Evolutionary conservation across 768 basidiomycete species (phyloP).

Genomic region (Amanita brunnescens): DNA sequence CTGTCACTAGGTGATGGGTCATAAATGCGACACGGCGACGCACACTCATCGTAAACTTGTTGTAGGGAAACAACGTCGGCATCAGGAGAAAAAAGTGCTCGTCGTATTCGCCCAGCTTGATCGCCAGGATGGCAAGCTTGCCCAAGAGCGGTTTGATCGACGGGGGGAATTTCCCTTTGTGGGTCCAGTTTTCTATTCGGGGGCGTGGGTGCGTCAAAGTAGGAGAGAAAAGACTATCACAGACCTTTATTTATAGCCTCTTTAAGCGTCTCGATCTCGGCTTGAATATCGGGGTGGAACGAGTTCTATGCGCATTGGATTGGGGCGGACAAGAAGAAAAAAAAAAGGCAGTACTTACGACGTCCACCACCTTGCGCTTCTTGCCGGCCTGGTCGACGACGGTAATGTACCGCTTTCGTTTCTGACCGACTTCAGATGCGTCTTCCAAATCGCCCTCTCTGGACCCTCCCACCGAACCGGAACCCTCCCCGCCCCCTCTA

Average conservation of each 20-base stretch:
- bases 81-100: constrained; percentile 88
- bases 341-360: constrained; percentile 29
- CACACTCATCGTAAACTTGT: constrained; percentile 89
- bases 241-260: constrained; percentile 51
- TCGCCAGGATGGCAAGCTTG: constrained; percentile 68
- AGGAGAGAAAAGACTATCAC: background rate
- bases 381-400: constrained; percentile 48
- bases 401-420: constrained; percentile 45
- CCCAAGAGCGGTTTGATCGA: constrained; percentile 63
- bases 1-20: background rate
- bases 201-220: background rate
- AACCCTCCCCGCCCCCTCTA: constrained; percentile 22
- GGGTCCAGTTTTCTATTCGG: constrained; percentile 58
- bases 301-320: constrained; percentile 31
- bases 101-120: constrained; percentile 81
- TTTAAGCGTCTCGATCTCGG: constrained; percentile 51
- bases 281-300: constrained; percentile 67
- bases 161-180: constrained; percentile 87
- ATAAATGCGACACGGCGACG: constrained; percentile 17
- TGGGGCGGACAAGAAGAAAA: background rate
- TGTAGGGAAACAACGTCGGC: constrained; percentile 87
- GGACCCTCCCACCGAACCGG: constrained; percentile 19
- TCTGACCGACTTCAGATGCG: constrained; percentile 31
- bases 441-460: constrained; percentile 13
- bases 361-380: constrained; percentile 62